phyloP scores from a whole-genome alignment of 176 grass and related monocot genomes.

The Pontederia crassipes region DNA sequence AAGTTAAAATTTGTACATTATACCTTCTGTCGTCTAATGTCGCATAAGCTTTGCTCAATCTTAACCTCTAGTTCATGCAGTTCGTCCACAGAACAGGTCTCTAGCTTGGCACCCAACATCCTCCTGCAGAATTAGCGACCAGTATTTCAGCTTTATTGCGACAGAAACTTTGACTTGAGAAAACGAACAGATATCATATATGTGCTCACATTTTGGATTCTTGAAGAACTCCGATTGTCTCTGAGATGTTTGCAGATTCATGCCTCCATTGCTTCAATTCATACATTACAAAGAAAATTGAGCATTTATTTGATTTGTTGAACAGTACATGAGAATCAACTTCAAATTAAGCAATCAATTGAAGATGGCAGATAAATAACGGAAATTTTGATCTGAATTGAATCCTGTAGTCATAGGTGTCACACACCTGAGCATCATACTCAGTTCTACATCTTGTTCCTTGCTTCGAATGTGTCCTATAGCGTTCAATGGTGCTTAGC shows the following conservation, averaged over 20 bases:
- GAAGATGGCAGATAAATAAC: too few relatives aligned
- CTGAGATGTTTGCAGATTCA: background rate
- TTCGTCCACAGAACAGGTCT: slow-evolving; percentile 16
- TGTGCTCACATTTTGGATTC: background rate
- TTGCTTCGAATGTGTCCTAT: too few relatives aligned
- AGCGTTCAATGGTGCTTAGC: too few relatives aligned
- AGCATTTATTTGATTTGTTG: too few relatives aligned
- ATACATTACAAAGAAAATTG: too few relatives aligned
- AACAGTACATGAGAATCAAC: too few relatives aligned
- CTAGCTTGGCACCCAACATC: slow-evolving; percentile 7
- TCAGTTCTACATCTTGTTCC: too few relatives aligned
- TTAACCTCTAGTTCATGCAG: slow-evolving; percentile 20
- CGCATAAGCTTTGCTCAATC: slow-evolving; percentile 21
- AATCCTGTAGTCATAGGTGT: too few relatives aligned
- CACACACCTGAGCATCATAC: too few relatives aligned
- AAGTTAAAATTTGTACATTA: background rate
- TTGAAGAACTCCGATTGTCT: slow-evolving; percentile 7
- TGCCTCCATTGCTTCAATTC: background rate
- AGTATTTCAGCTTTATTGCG: background rate
- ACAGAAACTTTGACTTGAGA: too few relatives aligned
- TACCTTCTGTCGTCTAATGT: slow-evolving; percentile 23
- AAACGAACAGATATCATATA: background rate
- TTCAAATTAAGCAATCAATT: too few relatives aligned
- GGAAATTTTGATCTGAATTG: too few relatives aligned
- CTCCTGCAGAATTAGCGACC: background rate